Evolutionary conservation across 495 filamentous ascomycete genomes (phyloP), one percentile per base, ranked within the genome.

Genomic region (Penicillium macrosclerotiorum): DNA sequence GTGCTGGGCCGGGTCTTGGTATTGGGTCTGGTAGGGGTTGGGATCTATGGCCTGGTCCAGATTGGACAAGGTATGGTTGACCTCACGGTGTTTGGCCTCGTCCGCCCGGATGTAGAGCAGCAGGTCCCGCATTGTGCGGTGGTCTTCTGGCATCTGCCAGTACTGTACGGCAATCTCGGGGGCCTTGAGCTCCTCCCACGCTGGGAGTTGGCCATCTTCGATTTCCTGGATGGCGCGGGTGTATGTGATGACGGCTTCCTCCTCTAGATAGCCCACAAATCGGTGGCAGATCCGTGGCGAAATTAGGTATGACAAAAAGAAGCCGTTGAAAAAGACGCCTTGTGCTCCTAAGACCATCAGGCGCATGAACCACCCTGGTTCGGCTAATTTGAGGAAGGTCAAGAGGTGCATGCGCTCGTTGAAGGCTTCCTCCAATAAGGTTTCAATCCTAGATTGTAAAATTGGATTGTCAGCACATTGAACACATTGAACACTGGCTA

Each of bases 351-450:
- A 76, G 29, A 94, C 85, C 78, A 93, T 85, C 19, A 86, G 47
- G 26, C 84, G 82, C 90, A 96, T 95, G 76, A 95, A 92, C 76
- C 78, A 72, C 19, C 83, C 92, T 0, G 91, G 92, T 55, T 95
- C 83, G 42, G 85, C 86, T 72, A 97, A 83, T 67, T 95, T 91
- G 57, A 96, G 79, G 71, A 96, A 97, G 0, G 89, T 96, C 30
- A 97, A 72, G 1, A 98, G 82, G 52, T 97, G 92, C 89, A 97
- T 96, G 1, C 92, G 80, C 63, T 98, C 93, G 57, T 98, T 98
- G 73, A 86, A 95, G 36, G 82, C 83, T 67, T 98, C 93, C 64
- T 96, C 93, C 3, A 97, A 78, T 0, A 97, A 76, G 0, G 89
- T 96, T 63, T 96, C 92, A 52, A 99, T 97, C 80, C 80, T 82